These are phyloP conservation scores for Pestalotiopsis sp. DNA, from an alignment of 2,329 filamentous ascomycete species.

Conservation along the genomic window DNA sequence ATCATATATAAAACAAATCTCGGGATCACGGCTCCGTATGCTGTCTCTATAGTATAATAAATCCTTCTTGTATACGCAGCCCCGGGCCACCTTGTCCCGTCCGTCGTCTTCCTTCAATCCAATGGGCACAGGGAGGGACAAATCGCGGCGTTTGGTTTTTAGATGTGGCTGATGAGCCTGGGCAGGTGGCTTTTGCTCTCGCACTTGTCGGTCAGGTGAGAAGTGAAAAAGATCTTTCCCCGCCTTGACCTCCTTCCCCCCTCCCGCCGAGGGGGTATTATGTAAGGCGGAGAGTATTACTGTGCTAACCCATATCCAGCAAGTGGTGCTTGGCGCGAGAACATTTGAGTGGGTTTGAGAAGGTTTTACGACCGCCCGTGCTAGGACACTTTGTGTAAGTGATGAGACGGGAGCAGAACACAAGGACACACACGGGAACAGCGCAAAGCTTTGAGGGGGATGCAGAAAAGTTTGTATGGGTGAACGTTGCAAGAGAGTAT, in stretches of 20 bases:
- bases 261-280: no score
- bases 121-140: no score
- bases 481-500: neutral
- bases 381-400: constrained; percentile 1
- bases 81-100: no score
- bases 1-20: no score
- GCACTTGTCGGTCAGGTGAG: no score
- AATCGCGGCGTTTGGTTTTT: no score
- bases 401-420: neutral
- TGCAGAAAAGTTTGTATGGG: neutral
- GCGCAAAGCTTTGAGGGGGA: neutral
- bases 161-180: no score
- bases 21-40: no score
- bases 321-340: neutral
- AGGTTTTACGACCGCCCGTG: constrained; percentile 2
- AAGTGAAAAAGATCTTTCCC: neutral
- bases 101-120: no score
- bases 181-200: no score
- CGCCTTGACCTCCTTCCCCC: neutral
- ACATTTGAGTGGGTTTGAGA: constrained; percentile 12
- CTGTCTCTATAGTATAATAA: no score
- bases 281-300: neutral
- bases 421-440: neutral
- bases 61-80: no score
- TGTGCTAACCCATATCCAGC: neutral